Evolutionary conservation across 768 basidiomycete species (phyloP), one percentile per base, ranked within the genome.

Genomic region (Trichaptum fuscoviolaceum): DNA sequence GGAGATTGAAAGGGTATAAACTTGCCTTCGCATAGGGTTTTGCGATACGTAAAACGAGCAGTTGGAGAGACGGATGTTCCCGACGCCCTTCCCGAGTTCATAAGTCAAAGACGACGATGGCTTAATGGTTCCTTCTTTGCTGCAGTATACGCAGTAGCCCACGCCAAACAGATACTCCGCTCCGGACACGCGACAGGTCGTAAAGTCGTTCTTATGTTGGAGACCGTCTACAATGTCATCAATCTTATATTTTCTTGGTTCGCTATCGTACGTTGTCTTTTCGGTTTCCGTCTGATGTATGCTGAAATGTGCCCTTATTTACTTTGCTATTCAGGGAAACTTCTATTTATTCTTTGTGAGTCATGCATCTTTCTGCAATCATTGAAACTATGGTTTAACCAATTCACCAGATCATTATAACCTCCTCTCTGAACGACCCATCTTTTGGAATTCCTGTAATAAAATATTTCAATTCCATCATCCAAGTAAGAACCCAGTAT

Each of bases 211-310:
- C 79, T 99, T 62, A 85, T 93, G 75, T 68, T 91, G 20, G 93
- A 99, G 76, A 91, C 91, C 7, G 78, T 91, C 10, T 98, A 96
- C 77, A 96, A 94, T 71, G 83, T 91, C 57, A 84, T 95, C 70
- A 95, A 93, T 72, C 77, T 99, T 68, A 78, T 92, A 66, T 96
- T 97, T 73, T 84, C 94, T 15, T 99, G 97, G 97, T 97, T 98
- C 74, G 89, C 87, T 64, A 85, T 96, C 65, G 92, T 92, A 73
- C 81, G 90, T 80, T 10, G 35, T 61, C 18, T 25, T 25, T 20
- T 34, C 8, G 30, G 27, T 2, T 52, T 12, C 42, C 10, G 42
- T 15, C 12, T 15, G 42, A 15, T 20, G 15, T 52, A 20, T 20
- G 15, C 42, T 52, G 20, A 52, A 5, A 3, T 12, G 15, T 12